Conservation (phyloP, 495 filamentous ascomycete species). For the Antarctomyces pellizariae region DNA sequence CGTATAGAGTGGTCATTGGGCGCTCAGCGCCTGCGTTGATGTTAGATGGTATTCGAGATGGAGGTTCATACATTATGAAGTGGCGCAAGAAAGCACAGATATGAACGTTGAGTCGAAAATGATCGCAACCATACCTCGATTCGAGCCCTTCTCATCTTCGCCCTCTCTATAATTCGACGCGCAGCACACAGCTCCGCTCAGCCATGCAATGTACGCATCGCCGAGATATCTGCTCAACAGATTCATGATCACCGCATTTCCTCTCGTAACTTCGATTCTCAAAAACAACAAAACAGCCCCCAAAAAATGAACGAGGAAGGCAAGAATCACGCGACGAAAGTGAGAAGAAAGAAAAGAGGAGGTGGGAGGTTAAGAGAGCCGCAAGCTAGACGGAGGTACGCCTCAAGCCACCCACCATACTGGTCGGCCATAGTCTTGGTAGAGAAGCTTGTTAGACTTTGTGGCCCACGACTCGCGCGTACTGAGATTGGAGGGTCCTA, state of each 20-base stretch:
- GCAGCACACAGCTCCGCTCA: conserved; percentile 7
- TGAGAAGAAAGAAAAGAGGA: conserved; percentile 4
- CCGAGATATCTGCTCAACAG: conserved; percentile 12
- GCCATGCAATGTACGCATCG: conserved; percentile 9
- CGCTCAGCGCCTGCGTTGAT: conserved; percentile 6
- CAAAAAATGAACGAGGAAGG: conserved; percentile 6
- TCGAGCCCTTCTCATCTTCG: conserved; percentile 4
- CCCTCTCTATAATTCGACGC: conserved; percentile 2
- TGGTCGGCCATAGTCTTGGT: too few species aligned
- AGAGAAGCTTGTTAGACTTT: too few species aligned
- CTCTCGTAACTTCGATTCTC: not conserved
- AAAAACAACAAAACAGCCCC: conserved; percentile 3
- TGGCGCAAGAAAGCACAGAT: conserved; percentile 2
- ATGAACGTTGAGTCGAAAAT: too few species aligned
- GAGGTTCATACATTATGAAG: conserved; percentile 1
- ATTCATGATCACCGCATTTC: conserved; percentile 7
- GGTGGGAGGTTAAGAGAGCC: conserved; percentile 5
- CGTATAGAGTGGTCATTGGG: conserved; percentile 11
- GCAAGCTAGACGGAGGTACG: too few species aligned
- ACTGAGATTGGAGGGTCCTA: too few species aligned
- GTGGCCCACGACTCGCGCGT: too few species aligned
- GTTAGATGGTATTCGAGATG: conserved; percentile 6
- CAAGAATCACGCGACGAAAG: conserved; percentile 2
- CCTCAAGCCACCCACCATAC: too few species aligned
- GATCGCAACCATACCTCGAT: too few species aligned